These are phyloP conservation scores for Curvularia hawaiiensis DNA, from an alignment of 2,329 filamentous ascomycete genomes.

Conservation along the genomic window DNA sequence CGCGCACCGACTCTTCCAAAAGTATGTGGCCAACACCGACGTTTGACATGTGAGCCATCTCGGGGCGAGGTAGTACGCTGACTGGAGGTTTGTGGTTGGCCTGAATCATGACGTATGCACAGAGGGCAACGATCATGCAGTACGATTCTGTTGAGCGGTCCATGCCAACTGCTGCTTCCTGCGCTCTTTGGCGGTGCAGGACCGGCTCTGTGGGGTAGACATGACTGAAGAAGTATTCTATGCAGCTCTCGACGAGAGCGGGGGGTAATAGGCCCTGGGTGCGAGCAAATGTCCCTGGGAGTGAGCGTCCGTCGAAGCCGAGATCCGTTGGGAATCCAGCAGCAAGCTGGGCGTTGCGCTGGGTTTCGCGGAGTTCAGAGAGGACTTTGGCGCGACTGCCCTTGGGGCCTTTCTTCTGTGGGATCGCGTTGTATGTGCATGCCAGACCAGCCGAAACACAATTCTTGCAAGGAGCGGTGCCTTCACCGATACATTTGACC, in stretches of 20 bases:
- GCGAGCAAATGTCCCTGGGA: conserved; percentile 52
- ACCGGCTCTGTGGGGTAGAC: conserved; percentile 70
- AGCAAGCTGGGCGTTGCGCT: conserved; percentile 52
- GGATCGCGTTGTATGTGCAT: conserved; percentile 69
- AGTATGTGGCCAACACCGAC: conserved; percentile 59
- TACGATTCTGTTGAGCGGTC: conserved; percentile 61
- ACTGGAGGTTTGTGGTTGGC: conserved; percentile 53
- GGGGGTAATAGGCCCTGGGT: conserved; percentile 56
- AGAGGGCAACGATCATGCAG: conserved; percentile 60
- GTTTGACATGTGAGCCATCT: conserved; percentile 50
- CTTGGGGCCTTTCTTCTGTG: conserved; percentile 68
- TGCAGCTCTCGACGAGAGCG: conserved; percentile 58
- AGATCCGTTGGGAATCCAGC: conserved; percentile 47
- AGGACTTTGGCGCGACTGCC: conserved; percentile 67
- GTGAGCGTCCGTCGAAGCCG: conserved; percentile 49
- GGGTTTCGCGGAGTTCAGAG: conserved; percentile 63
- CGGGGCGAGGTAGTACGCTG: conserved; percentile 54
- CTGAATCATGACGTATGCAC: conserved; percentile 57
- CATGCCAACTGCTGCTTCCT: conserved; percentile 60
- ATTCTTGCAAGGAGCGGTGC: conserved; percentile 63
- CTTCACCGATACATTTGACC: conserved; percentile 58
- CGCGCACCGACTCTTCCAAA: conserved; percentile 62
- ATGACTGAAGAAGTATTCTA: conserved; percentile 66
- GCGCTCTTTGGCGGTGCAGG: conserved; percentile 57
- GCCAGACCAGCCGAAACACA: conserved; percentile 63